A percentile compares a stretch with the other conserved stretches of the same genome.
Conservation (phyloP, 2,329 filamentous ascomycete genomes). For the Trichoderma sp. region DNA sequence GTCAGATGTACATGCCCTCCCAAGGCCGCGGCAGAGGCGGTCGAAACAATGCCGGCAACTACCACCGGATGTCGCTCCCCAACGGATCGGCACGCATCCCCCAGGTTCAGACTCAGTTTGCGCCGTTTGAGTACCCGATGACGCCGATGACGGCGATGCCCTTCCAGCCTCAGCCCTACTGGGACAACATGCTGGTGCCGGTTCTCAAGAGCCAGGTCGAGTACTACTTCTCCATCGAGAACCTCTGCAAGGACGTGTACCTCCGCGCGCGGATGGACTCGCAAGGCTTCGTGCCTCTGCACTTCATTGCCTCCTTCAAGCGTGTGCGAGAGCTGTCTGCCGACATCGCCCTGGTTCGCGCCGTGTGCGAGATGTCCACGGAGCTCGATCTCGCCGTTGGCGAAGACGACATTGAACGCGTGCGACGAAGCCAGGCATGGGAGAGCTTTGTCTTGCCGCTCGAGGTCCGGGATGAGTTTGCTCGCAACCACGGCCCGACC, state of each 20-base stretch:
- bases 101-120: slow-evolving; percentile 43
- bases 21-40: slow-evolving; percentile 43
- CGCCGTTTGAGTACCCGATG: slow-evolving; percentile 46
- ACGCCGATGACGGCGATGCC: slow-evolving; percentile 44
- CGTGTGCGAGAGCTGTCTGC: slow-evolving; percentile 57
- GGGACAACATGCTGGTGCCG: slow-evolving; percentile 52
- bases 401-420: slow-evolving; percentile 74
- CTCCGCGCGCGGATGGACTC: slow-evolving; percentile 91
- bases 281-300: slow-evolving; percentile 84
- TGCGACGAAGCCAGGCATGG: slow-evolving; percentile 77
- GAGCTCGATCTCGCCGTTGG: slow-evolving; percentile 74
- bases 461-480: slow-evolving; percentile 70
- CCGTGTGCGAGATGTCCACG: slow-evolving; percentile 71
- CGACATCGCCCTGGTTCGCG: slow-evolving; percentile 72
- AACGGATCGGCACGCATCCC: slow-evolving; percentile 43
- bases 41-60: slow-evolving; percentile 41
- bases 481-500: slow-evolving; percentile 70
- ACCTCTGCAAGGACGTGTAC: slow-evolving; percentile 90
- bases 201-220: slow-evolving; percentile 63
- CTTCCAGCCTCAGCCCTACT: slow-evolving; percentile 49
- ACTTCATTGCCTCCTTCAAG: slow-evolving; percentile 82
- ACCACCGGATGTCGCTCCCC: slow-evolving; percentile 46
- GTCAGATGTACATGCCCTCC: slow-evolving; percentile 40
- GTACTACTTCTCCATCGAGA: slow-evolving; percentile 97
- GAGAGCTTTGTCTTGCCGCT: slow-evolving; percentile 74